Conservation (phyloP, 2,329 filamentous ascomycete species). For the Colletotrichum sp. region DNA sequence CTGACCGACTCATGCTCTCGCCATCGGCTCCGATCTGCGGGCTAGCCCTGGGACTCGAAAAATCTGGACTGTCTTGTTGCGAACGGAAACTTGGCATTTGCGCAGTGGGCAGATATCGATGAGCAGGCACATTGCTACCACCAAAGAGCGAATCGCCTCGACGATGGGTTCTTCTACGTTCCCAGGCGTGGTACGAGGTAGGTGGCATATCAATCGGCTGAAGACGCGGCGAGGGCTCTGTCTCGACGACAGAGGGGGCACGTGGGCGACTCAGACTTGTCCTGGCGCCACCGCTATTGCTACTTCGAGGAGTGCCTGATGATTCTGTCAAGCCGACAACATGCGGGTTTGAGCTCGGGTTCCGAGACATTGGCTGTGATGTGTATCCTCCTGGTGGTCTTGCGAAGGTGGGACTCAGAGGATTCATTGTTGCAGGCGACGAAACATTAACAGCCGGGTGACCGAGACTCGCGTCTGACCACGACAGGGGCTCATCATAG, state of each 20-base stretch:
- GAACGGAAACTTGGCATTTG: not conserved
- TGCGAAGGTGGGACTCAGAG: conserved; percentile 25
- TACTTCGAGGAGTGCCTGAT: conserved; percentile 18
- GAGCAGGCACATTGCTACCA: conserved; percentile 1
- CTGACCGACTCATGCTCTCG: conserved; percentile 10
- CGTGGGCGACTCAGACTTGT: conserved; percentile 30
- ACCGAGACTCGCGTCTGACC: not conserved
- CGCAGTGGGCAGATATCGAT: not conserved
- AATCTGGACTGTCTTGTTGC: not conserved
- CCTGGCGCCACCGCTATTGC: conserved; percentile 20
- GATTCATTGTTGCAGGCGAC: conserved; percentile 18
- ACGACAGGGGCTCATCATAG: conserved; percentile 5
- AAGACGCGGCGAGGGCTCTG: conserved; percentile 47
- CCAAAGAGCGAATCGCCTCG: not conserved
- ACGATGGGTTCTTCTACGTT: conserved; percentile 8
- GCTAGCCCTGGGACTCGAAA: not conserved
- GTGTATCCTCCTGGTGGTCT: conserved; percentile 44
- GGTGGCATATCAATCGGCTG: conserved; percentile 30
- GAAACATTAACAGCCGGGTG: conserved; percentile 23
- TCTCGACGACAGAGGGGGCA: conserved; percentile 46
- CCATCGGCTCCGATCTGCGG: not conserved
- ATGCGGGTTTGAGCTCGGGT: conserved; percentile 38
- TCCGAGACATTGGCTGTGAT: conserved; percentile 55
- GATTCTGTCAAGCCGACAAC: not conserved
- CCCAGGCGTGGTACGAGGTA: conserved; percentile 33